These are phyloP conservation scores for Urtica urens DNA, from an alignment of 306 rosid genomes.

Conservation along the genomic window DNA sequence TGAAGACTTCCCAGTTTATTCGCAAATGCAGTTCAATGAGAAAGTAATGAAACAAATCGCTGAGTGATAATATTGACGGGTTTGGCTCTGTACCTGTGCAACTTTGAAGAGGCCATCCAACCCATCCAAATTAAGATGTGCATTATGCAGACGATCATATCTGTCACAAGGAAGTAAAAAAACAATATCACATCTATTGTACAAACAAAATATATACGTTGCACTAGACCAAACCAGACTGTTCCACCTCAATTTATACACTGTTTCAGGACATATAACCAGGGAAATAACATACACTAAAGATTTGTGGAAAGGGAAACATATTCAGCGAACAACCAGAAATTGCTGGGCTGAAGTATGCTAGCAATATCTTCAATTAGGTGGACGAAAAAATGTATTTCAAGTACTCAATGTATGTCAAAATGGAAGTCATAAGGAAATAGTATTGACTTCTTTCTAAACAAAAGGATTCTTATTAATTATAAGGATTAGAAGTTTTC, in stretches of 20 bases:
- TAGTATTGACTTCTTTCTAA: neutral
- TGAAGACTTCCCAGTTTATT: neutral
- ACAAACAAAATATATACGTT: slow-evolving; percentile 3
- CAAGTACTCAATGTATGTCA: too few relatives aligned
- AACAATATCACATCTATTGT: neutral
- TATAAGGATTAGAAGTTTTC: neutral
- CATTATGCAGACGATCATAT: slow-evolving; percentile 93
- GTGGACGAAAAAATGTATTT: too few relatives aligned
- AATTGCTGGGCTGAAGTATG: too few relatives aligned
- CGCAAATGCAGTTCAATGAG: neutral
- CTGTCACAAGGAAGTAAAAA: slow-evolving; percentile 32
- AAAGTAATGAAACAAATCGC: neutral
- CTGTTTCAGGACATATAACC: too few relatives aligned
- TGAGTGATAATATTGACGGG: neutral
- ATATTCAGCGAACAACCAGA: too few relatives aligned
- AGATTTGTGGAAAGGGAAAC: too few relatives aligned
- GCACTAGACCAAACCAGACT: neutral
- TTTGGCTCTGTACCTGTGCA: slow-evolving; percentile 58
- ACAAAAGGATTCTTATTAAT: neutral
- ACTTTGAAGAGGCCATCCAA: slow-evolving; percentile 86
- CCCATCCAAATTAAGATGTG: slow-evolving; percentile 87
- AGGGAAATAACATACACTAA: too few relatives aligned
- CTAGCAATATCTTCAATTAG: too few relatives aligned
- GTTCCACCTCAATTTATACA: too few relatives aligned
- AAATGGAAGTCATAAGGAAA: too few relatives aligned